Conservation (phyloP, 805 yeast genomes). For the Candida chilensis region DNA sequence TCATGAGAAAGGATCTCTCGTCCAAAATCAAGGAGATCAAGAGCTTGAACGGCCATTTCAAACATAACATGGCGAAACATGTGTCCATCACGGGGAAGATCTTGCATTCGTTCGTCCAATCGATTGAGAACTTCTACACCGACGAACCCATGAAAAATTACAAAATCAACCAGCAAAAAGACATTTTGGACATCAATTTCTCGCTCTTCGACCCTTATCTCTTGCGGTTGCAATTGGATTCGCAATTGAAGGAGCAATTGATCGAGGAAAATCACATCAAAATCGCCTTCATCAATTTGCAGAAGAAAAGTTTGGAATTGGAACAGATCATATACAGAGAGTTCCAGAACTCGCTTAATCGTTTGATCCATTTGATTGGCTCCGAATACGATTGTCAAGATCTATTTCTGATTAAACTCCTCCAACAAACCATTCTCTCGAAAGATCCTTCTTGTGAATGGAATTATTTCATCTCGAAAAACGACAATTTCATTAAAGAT, state of each 20-base stretch:
- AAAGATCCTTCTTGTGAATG: slow-evolving; percentile 61
- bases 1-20: slow-evolving; percentile 41
- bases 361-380: slow-evolving; percentile 41
- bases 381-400: slow-evolving; percentile 39
- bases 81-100: slow-evolving; percentile 55
- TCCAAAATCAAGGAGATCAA: slow-evolving; percentile 46
- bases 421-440: slow-evolving; percentile 38
- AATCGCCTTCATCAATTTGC: slow-evolving; percentile 57
- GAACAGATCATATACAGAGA: slow-evolving; percentile 56
- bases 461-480: slow-evolving; percentile 52
- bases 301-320: slow-evolving; percentile 54
- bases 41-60: slow-evolving; percentile 52
- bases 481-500: slow-evolving; percentile 25
- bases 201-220: slow-evolving; percentile 72
- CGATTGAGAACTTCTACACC: slow-evolving; percentile 14
- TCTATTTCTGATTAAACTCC: slow-evolving; percentile 42
- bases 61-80: slow-evolving; percentile 49
- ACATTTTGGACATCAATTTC: slow-evolving; percentile 23
- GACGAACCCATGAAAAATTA: slow-evolving; percentile 8
- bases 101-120: slow-evolving; percentile 20
- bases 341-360: slow-evolving; percentile 46
- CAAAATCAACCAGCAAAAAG: slow-evolving; percentile 7
- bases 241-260: slow-evolving; percentile 56
- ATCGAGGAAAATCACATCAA: slow-evolving; percentile 57
- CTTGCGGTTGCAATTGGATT: slow-evolving; percentile 49